These are phyloP conservation scores for Trichoderma breve DNA, from an alignment of 2,329 filamentous ascomycete genomes.

Conservation along the genomic window DNA sequence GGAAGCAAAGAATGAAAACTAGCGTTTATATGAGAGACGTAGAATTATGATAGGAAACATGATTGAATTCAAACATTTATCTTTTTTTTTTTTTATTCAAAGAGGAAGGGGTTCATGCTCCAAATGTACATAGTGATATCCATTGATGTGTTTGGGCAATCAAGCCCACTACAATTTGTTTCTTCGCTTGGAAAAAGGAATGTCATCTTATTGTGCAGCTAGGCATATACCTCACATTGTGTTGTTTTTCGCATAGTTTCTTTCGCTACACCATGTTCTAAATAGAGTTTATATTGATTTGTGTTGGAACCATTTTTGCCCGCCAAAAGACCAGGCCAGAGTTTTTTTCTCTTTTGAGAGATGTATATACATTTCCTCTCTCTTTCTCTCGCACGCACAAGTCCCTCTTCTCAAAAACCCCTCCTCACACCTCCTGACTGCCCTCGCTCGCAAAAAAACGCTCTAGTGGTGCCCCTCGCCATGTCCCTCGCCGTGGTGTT, in stretches of 20 bases:
- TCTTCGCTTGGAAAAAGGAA: neutral
- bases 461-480: constrained; percentile 59
- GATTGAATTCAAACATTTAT: neutral
- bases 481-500: constrained; percentile 54
- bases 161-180: neutral
- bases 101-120: neutral
- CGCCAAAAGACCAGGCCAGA: neutral
- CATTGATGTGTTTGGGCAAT: neutral
- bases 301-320: constrained; percentile 14
- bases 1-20: constrained; percentile 17
- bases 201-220: neutral
- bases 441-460: constrained; percentile 3
- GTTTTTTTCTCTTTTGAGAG: neutral
- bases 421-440: constrained; percentile 23
- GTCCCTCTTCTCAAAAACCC: neutral
- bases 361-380: constrained; percentile 19
- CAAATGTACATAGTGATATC: neutral
- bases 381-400: neutral
- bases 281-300: neutral
- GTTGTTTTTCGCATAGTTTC: neutral
- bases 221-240: neutral
- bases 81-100: neutral
- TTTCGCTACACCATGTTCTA: neutral
- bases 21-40: constrained; percentile 19
- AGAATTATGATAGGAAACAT: constrained; percentile 19